Evolutionary conservation across 495 filamentous ascomycete genomes (phyloP).

Genomic region (Glonium stellatum): DNA sequence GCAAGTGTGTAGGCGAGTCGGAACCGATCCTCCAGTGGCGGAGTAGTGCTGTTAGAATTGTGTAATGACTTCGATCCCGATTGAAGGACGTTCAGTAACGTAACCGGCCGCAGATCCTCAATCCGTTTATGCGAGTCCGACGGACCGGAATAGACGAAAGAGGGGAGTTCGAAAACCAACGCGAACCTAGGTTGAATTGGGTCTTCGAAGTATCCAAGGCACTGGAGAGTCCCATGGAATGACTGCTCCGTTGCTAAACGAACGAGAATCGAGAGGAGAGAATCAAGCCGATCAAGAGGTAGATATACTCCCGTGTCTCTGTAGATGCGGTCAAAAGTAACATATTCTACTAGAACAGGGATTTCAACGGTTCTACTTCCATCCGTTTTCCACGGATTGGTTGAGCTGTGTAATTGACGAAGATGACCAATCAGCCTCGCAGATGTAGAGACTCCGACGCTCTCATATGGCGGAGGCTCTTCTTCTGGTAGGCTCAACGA

Average conservation of each 20-base stretch:
- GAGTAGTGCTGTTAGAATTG: conserved; percentile 42
- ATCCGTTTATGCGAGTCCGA: conserved; percentile 43
- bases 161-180: conserved; percentile 75
- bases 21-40: conserved; percentile 71
- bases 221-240: conserved; percentile 55
- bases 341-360: conserved; percentile 63
- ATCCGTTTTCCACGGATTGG: conserved; percentile 37
- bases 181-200: conserved; percentile 68
- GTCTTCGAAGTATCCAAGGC: conserved; percentile 83
- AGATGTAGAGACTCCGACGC: conserved; percentile 28
- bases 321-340: conserved; percentile 56
- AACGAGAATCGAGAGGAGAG: conserved; percentile 49
- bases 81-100: conserved; percentile 52
- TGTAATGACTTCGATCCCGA: conserved; percentile 41
- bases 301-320: conserved; percentile 56
- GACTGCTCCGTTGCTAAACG: conserved; percentile 46
- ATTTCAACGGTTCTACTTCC: conserved; percentile 30
- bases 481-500: conserved; percentile 35
- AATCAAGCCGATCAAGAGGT: conserved; percentile 57
- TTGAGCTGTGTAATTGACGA: conserved; percentile 30
- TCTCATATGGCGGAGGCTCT: conserved; percentile 38
- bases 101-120: conserved; percentile 41
- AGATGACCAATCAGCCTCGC: conserved; percentile 32
- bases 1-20: conserved; percentile 73
- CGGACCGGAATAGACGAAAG: conserved; percentile 42